phyloP scores from a whole-genome alignment of 2,329 filamentous ascomycete genomes.

The Pleochaeta shiraiana region DNA sequence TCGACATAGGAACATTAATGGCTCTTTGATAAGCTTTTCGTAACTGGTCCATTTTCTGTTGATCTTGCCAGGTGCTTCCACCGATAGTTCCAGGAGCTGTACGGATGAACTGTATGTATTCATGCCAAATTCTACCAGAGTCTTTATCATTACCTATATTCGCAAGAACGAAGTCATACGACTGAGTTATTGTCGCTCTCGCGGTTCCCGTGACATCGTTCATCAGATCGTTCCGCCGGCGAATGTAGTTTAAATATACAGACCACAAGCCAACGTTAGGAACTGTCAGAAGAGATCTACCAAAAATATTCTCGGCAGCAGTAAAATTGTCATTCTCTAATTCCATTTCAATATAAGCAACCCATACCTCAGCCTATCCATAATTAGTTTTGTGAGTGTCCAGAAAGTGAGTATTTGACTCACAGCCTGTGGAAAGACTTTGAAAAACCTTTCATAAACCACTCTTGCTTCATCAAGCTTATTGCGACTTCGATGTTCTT shows the following conservation, averaged over 20 bases:
- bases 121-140: conserved; percentile 73
- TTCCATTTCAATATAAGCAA: conserved; percentile 75
- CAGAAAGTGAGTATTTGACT: conserved; percentile 25
- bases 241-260: conserved; percentile 86
- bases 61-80: conserved; percentile 81
- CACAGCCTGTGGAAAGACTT: conserved; percentile 78
- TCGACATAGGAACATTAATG: conserved; percentile 66
- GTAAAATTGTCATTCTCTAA: conserved; percentile 64
- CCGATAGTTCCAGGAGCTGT: conserved; percentile 69
- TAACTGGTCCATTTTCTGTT: conserved; percentile 91
- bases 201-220: conserved; percentile 58
- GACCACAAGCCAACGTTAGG: conserved; percentile 80
- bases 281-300: conserved; percentile 52
- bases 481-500: conserved; percentile 61
- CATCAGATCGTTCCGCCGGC: conserved; percentile 69
- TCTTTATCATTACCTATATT: conserved; percentile 84
- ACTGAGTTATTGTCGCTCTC: conserved; percentile 57
- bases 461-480: conserved; percentile 62
- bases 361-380: conserved; percentile 70
- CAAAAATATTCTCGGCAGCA: conserved; percentile 66
- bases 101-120: conserved; percentile 88
- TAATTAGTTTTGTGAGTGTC: conserved; percentile 18
- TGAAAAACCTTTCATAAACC: conserved; percentile 69
- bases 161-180: conserved; percentile 81
- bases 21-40: conserved; percentile 86